Evolutionary conservation across 176 grass and related monocot species (phyloP).

Genomic region (Puccinellia tenuiflora): DNA sequence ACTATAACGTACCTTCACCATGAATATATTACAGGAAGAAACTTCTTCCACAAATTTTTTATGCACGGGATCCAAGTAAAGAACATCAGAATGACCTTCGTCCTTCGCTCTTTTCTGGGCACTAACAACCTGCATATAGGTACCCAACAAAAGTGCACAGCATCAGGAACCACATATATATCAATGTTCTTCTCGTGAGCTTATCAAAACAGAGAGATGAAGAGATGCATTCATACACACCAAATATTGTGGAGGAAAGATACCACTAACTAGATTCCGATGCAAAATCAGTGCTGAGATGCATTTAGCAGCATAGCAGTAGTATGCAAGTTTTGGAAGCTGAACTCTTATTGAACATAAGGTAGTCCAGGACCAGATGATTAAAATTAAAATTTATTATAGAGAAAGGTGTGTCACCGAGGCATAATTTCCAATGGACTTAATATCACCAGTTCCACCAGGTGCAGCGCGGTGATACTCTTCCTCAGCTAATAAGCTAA

Average conservation of each 20-base stretch:
- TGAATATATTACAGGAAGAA: slow-evolving; percentile 97
- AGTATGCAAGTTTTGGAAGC: not conserved
- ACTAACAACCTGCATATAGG: slow-evolving; percentile 51
- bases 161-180: not conserved
- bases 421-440: slow-evolving; percentile 94
- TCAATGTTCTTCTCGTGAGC: not conserved
- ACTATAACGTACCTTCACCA: slow-evolving; percentile 62
- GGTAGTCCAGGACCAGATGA: not conserved
- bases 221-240: not conserved
- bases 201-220: not conserved
- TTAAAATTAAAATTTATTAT: not conserved
- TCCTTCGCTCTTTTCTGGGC: slow-evolving; percentile 79
- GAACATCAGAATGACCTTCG: slow-evolving; percentile 79
- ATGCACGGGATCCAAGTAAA: slow-evolving; percentile 80
- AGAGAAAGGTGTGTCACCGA: slow-evolving; percentile 46
- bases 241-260: not conserved
- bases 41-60: slow-evolving; percentile 94
- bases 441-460: slow-evolving; percentile 87
- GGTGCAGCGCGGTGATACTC: slow-evolving; percentile 79
- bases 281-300: not conserved
- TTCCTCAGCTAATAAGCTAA: slow-evolving; percentile 85
- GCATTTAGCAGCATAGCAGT: not conserved
- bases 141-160: not conserved
- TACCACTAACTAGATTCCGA: not conserved
- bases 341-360: not conserved